phyloP scores from a whole-genome alignment of 441 rosid species.

The Pelargonium australe region DNA sequence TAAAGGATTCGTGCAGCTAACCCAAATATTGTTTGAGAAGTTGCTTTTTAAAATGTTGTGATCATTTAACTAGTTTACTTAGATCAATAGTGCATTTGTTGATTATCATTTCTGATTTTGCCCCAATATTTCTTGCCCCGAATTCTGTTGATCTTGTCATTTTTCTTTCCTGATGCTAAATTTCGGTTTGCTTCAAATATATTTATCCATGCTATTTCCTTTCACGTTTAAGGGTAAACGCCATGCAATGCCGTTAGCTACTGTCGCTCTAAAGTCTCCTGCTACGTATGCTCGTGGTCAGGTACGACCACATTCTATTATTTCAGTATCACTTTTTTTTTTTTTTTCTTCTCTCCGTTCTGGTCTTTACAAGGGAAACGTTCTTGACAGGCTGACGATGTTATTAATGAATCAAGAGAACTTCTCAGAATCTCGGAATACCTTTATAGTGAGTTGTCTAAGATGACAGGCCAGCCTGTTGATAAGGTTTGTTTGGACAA shows the following conservation, averaged over 20 bases:
- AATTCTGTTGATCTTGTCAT: not conserved
- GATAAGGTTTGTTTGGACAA: constrained; percentile 51
- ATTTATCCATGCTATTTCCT: not conserved
- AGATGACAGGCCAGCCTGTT: constrained; percentile 70
- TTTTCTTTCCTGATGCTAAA: not conserved
- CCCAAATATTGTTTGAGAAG: too few species aligned
- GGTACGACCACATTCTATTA: constrained; percentile 36
- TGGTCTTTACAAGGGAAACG: not conserved
- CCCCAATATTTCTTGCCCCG: too few species aligned
- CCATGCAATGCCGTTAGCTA: constrained; percentile 69
- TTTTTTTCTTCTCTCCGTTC: not conserved
- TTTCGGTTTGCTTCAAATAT: too few species aligned
- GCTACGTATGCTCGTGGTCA: constrained; percentile 93
- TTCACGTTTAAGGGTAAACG: constrained; percentile 52
- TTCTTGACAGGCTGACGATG: constrained; percentile 65
- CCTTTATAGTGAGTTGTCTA: constrained; percentile 63
- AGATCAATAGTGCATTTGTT: too few species aligned
- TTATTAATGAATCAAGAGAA: constrained; percentile 74
- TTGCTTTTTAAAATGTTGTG: too few species aligned
- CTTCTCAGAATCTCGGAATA: constrained; percentile 73
- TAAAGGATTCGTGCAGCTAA: too few species aligned
- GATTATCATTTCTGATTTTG: too few species aligned
- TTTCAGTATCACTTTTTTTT: not conserved
- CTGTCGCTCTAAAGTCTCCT: constrained; percentile 65
- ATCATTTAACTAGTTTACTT: too few species aligned